phyloP scores from a whole-genome alignment of 768 basidiomycete genomes.

The Sistotremastrum niveocremeum region DNA sequence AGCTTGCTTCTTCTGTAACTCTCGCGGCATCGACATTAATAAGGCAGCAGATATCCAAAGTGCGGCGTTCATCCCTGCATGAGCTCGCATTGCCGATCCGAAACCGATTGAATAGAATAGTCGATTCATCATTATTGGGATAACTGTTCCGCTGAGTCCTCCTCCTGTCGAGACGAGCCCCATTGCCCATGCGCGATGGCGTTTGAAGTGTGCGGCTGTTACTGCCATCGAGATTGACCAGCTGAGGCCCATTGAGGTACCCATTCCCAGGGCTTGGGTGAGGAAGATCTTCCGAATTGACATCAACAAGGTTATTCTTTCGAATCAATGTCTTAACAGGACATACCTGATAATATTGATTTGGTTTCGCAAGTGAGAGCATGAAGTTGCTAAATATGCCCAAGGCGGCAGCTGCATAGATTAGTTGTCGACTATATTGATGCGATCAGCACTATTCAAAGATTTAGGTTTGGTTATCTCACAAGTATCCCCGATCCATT shows the following conservation, averaged over 20 bases:
- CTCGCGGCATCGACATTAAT: no score
- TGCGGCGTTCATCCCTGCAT: no score
- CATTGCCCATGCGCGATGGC: constrained; percentile 34
- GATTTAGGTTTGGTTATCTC: constrained; percentile 4
- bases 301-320: no score
- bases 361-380: constrained; percentile 22
- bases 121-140: constrained; percentile 51
- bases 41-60: no score
- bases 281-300: no score
- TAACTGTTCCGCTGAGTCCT: constrained; percentile 47
- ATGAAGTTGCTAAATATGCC: constrained; percentile 22
- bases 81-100: no score
- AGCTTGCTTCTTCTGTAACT: no score
- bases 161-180: constrained; percentile 42
- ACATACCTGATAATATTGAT: constrained; percentile 22
- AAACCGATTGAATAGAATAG: constrained; percentile 6
- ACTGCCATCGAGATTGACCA: no score
- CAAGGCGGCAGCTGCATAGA: constrained; percentile 14
- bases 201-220: constrained; percentile 26
- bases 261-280: no score
- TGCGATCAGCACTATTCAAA: constrained; percentile 14
- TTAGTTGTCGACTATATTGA: constrained; percentile 9
- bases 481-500: constrained; percentile 22
- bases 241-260: no score
- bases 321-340: no score